Conservation (phyloP, 345 rosid genomes). For the Limnanthes douglasii region DNA sequence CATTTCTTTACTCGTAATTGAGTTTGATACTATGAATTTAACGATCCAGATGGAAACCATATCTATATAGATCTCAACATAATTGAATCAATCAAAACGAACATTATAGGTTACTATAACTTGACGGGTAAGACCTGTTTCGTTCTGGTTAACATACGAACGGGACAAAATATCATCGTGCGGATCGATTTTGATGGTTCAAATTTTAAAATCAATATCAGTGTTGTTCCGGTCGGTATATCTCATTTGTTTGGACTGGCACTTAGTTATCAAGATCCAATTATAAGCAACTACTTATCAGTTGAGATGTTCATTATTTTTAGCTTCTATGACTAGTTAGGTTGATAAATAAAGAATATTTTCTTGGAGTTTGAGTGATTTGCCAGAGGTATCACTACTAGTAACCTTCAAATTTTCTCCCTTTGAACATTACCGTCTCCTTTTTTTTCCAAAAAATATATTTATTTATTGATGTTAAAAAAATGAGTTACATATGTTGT, state of each 20-base stretch:
- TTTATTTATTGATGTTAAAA: too few relatives aligned
- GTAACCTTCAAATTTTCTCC: slow-evolving; percentile 38
- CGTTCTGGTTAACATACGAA: slow-evolving; percentile 42
- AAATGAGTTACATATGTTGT: too few relatives aligned
- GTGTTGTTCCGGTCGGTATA: slow-evolving; percentile 55
- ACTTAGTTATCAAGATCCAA: slow-evolving; percentile 34
- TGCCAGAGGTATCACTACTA: slow-evolving; percentile 47
- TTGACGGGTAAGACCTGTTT: slow-evolving; percentile 27
- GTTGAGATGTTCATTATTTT: slow-evolving; percentile 60
- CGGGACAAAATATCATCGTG: slow-evolving; percentile 55
- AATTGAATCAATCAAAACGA: slow-evolving; percentile 17
- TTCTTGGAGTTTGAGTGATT: slow-evolving; percentile 81
- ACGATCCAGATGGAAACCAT: slow-evolving; percentile 57
- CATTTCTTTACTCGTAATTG: slow-evolving; percentile 52
- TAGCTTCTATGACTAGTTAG: slow-evolving; percentile 61
- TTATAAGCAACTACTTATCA: slow-evolving; percentile 59
- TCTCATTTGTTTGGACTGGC: slow-evolving; percentile 37
- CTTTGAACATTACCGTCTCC: slow-evolving; percentile 24
- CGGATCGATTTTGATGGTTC: slow-evolving; percentile 78
- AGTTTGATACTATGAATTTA: slow-evolving; percentile 55
- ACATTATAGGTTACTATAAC: slow-evolving; percentile 39
- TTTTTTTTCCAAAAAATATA: too few relatives aligned
- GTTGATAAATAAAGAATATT: slow-evolving; percentile 51
- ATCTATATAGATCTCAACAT: slow-evolving; percentile 63
- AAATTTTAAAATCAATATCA: slow-evolving; percentile 50